Evolutionary conservation across 2,329 filamentous ascomycete genomes (phyloP), one percentile per base, ranked within the genome.

Genomic region (Cryphonectria radicalis): DNA sequence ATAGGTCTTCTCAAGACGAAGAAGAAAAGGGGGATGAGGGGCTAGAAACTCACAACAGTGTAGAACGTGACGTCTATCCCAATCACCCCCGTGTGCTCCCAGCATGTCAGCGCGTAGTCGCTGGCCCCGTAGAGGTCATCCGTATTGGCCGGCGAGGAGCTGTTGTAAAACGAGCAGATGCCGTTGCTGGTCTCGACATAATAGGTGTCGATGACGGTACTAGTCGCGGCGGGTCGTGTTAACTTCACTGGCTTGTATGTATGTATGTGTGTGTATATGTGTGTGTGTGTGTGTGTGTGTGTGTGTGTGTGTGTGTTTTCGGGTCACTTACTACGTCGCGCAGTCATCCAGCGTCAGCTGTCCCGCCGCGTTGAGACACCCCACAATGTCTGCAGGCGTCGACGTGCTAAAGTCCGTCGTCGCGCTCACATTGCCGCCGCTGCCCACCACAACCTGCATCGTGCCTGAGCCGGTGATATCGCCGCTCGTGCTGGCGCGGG

Each of bases 91-190:
- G 66, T 59, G 22, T 70, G 64, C 8, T 66, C 32, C 70, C 67
- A 72, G 40, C 70, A 72, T 17, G 63, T 59, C n/a, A 69, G 69
- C 22, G 70, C 70, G 7, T 72, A 63, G 37, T 57, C 62, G 19
- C 3, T 5, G 19, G 40, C 40, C 32, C 70, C 70, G 50, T 72
- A 72, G 35, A 50, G 25, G 13, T 43, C 66, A 57, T 70, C 70
- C 3, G 63, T 70, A 32, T 72, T 72, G 5, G 67, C 59, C 1
- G 64, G 67, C 67, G 62, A 57, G 10, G 63, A 67, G 46, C 59
- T 59, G 67, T 72, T 64, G 5, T 40, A 25, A 40, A 72, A 72
- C 3, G 70, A 72, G 68, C 70, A 72, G 66, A 70, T 66, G 13
- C 70, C 70, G 1, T n/a, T 46, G 59, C 28, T 59, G n/a, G 67